Evolutionary conservation across 768 basidiomycete species (phyloP), one percentile per base, ranked within the genome.

Genomic region (Lanmaoa pseudosensibilis): DNA sequence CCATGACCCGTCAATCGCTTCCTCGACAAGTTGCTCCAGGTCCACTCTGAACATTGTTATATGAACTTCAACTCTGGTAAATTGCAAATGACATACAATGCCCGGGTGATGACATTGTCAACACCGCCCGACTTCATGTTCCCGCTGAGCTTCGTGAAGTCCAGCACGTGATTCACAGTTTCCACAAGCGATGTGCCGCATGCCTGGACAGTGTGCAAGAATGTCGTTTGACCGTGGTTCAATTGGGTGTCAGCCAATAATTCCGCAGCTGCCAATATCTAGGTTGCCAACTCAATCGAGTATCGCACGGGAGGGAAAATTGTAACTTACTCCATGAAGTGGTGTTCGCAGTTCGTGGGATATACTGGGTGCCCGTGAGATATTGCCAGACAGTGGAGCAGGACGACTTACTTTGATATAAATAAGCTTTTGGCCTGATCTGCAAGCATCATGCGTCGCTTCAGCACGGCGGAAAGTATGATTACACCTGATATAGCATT

Each of bases 101-200:
- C 81, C 10, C 83, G 81, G 19, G 81, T 77, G 58, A 93, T 91
- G 41, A 85, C 83, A 59, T 88, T 89, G 67, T 91, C 86, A 9
- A 87, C 83, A 39, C 88, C 87, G 27, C 88, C 90, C 3, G 84
- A 80, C 68, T 90, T 91, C 45, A 85, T 79, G 64, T 88, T 91
- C 21, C 93, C 94, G 58, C 91, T 94, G 23, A 96, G 80, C 67
- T 98, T 98, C 32, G 94, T 96, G 67, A 95, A 98, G 69, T 98
- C 95, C 27, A 98, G 77, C 6, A 98, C 95, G 63, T 98, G 95
- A 66, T 97, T 97, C 47, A 98, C 94, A 0, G 94, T 96, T 75
- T 98, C 95, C 40, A 95, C 92, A 1, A 98, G 80, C 1, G 92
- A 93, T n/a, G 89, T 95, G 15, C 94, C 94, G 66, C 94, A 97